Evolutionary conservation across 2,329 filamentous ascomycete species (phyloP).

Genomic region (Colletotrichum tofieldiae): DNA sequence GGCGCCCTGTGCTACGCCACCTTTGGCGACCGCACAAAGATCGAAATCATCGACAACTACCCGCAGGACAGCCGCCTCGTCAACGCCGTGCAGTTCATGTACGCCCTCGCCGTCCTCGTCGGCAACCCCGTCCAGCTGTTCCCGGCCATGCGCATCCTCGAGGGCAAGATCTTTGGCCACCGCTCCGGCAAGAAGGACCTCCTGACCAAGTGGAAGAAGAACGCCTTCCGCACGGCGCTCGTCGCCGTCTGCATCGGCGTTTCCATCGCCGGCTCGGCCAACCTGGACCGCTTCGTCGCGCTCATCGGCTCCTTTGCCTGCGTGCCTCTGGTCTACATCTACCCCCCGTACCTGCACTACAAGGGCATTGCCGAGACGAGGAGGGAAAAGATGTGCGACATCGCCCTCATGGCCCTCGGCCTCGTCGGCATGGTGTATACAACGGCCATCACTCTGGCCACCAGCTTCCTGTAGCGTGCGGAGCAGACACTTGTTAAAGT

Average conservation of each 20-base stretch:
- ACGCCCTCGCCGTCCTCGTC: constrained; percentile 81
- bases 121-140: constrained; percentile 84
- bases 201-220: constrained; percentile 84
- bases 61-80: constrained; percentile 80
- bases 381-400: constrained; percentile 71
- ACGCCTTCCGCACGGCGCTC: constrained; percentile 72
- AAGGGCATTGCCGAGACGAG: constrained; percentile 74
- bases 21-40: constrained; percentile 78
- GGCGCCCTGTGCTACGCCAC: constrained; percentile 82
- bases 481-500: not conserved
- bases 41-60: constrained; percentile 84
- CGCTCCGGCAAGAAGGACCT: constrained; percentile 76
- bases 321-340: constrained; percentile 93
- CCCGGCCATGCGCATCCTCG: constrained; percentile 80
- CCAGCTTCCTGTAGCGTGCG: constrained; percentile 54
- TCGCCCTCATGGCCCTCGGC: constrained; percentile 75
- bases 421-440: constrained; percentile 80
- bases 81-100: constrained; percentile 82
- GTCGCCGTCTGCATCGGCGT: constrained; percentile 73
- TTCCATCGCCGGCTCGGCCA: constrained; percentile 75
- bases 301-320: constrained; percentile 98
- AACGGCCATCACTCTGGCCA: constrained; percentile 72
- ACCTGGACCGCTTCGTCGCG: constrained; percentile 93
- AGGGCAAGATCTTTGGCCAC: constrained; percentile 77
- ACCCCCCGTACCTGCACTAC: constrained; percentile 80